Base-by-base conservation (phyloP, 2,329 filamentous ascomycete species). In the Paraphaeosphaeria minitans region DNA sequence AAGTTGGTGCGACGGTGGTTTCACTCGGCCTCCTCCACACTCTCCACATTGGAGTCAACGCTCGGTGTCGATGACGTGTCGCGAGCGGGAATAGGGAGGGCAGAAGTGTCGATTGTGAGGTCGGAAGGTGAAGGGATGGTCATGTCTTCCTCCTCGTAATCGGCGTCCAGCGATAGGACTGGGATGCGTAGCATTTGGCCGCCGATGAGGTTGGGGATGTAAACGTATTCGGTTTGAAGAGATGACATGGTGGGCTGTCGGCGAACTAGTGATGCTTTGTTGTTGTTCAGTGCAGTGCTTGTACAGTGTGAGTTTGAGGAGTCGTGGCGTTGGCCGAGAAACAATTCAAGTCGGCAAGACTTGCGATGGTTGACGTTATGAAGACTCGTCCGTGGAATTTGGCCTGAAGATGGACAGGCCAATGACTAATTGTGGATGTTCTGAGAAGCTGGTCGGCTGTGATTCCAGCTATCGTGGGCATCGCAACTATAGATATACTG, bases 161-260 rank as follows among this genome's bases (percentile, higher is more conserved):
- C 63, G 41, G 74, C 69, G 16, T 65, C 60, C 50, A 51, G 54
- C 35, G 57, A 45, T 10, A 61, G 16, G 43, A 74, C 47, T 16
- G 72, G 69, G 29, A 76, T 69, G 59, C 74, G 72, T 43, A 76
- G 71, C 66, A 75, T 74, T 60, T 76, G 74, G 47, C 72, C 67
- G 53, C 74, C 74, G 53, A 75, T 72, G 9, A 76, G 70, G 66
- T 76, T 76, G 65, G 74, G 73, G 56, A 76, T 75, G 70, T 76
- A 76, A 61, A 75, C 71, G 64, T 72, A 75, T 19, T 27, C 66
- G 24, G 66, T 61, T 43, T 62, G 66, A 39, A 69, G 66, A 60
- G 71, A 74, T 71, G 74, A 72, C 58, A 58, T 48, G 45, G 21
- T 35, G 22, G 22, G 19, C 42, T 21, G 45, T 3, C 16, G 49